Conservation (phyloP, 208 protist genomes). For the Jaenimonas drosophilae region DNA sequence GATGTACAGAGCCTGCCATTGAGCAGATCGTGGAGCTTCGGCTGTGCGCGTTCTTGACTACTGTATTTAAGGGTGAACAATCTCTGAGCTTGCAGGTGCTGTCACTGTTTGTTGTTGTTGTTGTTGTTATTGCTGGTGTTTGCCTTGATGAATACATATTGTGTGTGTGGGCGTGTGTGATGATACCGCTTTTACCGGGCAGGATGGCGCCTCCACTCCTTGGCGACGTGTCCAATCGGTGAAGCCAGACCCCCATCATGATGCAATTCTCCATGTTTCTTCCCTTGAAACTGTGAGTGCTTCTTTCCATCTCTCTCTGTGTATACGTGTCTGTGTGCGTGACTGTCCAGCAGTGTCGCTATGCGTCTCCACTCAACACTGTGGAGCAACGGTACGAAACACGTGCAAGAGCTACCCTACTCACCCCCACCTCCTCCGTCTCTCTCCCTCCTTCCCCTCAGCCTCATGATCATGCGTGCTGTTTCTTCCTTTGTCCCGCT, state of each 20-base stretch:
- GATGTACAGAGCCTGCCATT: slow-evolving; percentile 17
- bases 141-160: slow-evolving; percentile 8
- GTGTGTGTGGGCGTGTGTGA: slow-evolving; percentile 3
- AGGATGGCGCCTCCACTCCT: too few species aligned
- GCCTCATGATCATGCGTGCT: too few species aligned
- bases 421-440: too few species aligned
- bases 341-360: slow-evolving; percentile 3
- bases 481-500: not conserved
- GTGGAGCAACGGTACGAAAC: slow-evolving; percentile 15
- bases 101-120: slow-evolving; percentile 1
- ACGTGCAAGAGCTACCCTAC: slow-evolving; percentile 13
- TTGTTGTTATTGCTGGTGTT: not conserved
- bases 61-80: slow-evolving; percentile 27
- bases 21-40: slow-evolving; percentile 9
- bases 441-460: too few species aligned
- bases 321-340: slow-evolving; percentile 13
- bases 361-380: slow-evolving; percentile 7
- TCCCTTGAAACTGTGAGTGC: too few species aligned
- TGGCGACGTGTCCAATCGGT: too few species aligned
- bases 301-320: slow-evolving; percentile 17
- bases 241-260: too few species aligned
- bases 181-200: too few species aligned
- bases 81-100: slow-evolving; percentile 7
- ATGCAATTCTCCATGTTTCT: too few species aligned
- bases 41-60: slow-evolving; percentile 7